Conservation (phyloP, 2,329 filamentous ascomycete genomes). For the Alternaria brassicae region DNA sequence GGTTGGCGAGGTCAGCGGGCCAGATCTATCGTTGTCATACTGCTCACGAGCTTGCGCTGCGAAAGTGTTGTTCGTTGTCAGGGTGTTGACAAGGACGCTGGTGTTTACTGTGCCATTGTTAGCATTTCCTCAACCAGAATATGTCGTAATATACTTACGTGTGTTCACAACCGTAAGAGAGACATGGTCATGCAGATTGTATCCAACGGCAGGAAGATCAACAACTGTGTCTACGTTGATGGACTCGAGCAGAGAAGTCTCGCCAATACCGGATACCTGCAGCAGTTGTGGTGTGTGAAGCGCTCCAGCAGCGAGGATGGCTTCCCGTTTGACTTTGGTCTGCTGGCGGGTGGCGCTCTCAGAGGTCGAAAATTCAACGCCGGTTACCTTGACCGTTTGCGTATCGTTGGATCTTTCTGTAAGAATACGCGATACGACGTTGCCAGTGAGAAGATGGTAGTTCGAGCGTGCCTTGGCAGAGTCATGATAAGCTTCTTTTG, state of each 20-base stretch:
- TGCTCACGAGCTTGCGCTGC: constrained; percentile 27
- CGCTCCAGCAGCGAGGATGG: constrained; percentile 35
- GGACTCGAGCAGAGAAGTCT: constrained; percentile 23
- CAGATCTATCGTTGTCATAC: constrained; percentile 20
- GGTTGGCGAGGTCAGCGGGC: constrained; percentile 25
- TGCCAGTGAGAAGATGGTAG: constrained; percentile 27
- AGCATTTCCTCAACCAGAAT: neutral
- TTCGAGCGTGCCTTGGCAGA: constrained; percentile 25
- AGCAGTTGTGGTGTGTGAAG: constrained; percentile 38
- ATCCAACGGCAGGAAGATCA: constrained; percentile 36
- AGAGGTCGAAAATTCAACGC: constrained; percentile 31
- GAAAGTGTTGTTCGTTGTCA: constrained; percentile 28
- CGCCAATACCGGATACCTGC: constrained; percentile 40
- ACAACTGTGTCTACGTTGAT: constrained; percentile 30
- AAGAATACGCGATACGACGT: constrained; percentile 24
- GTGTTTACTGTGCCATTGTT: constrained; percentile 18
- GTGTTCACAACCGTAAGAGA: constrained; percentile 18
- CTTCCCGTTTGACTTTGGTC: constrained; percentile 32
- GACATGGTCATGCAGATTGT: constrained; percentile 35
- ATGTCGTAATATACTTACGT: neutral
- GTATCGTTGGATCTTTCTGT: constrained; percentile 14
- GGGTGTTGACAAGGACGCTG: constrained; percentile 6
- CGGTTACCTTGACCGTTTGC: constrained; percentile 20
- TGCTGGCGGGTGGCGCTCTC: constrained; percentile 13
- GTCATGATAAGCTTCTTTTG: constrained; percentile 31